Base-by-base conservation (phyloP, 257 asterid species). In the Primulina tabacum region DNA sequence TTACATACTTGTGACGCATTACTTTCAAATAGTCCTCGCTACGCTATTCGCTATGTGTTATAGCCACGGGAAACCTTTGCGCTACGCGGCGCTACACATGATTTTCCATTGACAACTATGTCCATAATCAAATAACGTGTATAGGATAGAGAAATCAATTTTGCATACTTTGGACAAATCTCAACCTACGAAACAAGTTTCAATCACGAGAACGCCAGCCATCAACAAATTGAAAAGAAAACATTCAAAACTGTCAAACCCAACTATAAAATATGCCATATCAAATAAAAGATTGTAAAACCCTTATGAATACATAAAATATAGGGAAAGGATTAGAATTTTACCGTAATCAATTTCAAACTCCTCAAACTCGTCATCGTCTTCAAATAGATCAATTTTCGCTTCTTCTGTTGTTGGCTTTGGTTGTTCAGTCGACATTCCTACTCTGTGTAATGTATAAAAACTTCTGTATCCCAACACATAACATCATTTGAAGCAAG, bases 301-400 rank as follows among this genome's bases (percentile, higher is more conserved):
- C 20, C n/a, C 7, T 16, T 14, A 2, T 4, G 20, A 16, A 47
- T 47, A 16, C 56, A 47, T 16, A 47, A 16, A 43, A 43, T 10
- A 26, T 6, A 34, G 17, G 33, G 5, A 63, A 26, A 8, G n/a
- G 18, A 30, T 11, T 28, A 16, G 69, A 83, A 43, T 20, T 50
- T 4, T 55, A 81, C 96, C 96, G 80, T 79, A 87, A 77, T 77
- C 88, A 32, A 88, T 85, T 69, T 76, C 95, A 55, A 91, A 90
- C 85, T 90, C 97, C 77, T 90, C 97, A 35, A 88, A 91, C 71
- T 89, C 97, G 68, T 91, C 96, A 50, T 90, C 96, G 59, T 91
- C 96, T 77, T 91, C 95, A 69, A 89, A 91, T 5, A 91, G 85
- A 82, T 91, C 95, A 66, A 89, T 77, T 75, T 91, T 89, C 21